These are phyloP conservation scores for Tolypocladium capitatum DNA, from an alignment of 2,329 filamentous ascomycete genomes.

Conservation along the genomic window DNA sequence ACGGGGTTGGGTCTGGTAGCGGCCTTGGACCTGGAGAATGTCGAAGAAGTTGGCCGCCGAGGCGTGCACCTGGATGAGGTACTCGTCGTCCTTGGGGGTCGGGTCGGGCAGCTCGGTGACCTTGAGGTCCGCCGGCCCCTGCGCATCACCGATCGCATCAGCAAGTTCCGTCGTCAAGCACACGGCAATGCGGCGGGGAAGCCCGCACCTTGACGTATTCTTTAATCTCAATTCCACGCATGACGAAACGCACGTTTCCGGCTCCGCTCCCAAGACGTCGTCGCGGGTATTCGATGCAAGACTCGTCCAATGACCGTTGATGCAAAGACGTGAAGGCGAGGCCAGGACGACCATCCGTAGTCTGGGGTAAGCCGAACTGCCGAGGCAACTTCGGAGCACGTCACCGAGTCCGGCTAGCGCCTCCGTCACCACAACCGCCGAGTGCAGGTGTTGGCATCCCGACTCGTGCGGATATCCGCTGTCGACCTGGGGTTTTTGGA, in stretches of 20 bases:
- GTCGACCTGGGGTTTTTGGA: too few relatives aligned
- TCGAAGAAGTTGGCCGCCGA: constrained; percentile 95
- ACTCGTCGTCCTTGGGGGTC: constrained; percentile 56
- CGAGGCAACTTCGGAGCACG: neutral
- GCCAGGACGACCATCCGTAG: neutral
- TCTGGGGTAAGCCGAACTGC: neutral
- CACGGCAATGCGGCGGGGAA: neutral
- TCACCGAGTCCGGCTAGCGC: neutral
- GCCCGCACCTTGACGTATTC: constrained; percentile 57
- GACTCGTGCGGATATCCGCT: too few relatives aligned
- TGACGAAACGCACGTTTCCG: neutral
- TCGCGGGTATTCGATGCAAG: neutral
- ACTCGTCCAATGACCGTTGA: neutral
- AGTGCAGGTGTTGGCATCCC: too few relatives aligned
- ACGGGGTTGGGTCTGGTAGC: constrained; percentile 85
- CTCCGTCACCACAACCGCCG: too few relatives aligned
- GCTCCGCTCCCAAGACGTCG: neutral
- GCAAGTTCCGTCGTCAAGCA: neutral
- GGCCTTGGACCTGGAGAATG: constrained; percentile 84
- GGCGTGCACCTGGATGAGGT: constrained; percentile 76
- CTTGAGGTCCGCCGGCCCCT: constrained; percentile 69
- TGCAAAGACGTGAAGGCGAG: neutral
- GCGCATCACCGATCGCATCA: neutral
- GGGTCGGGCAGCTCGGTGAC: constrained; percentile 67
- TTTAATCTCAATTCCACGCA: constrained; percentile 35